phyloP scores from a whole-genome alignment of 805 yeast species.

The Candida alai region DNA sequence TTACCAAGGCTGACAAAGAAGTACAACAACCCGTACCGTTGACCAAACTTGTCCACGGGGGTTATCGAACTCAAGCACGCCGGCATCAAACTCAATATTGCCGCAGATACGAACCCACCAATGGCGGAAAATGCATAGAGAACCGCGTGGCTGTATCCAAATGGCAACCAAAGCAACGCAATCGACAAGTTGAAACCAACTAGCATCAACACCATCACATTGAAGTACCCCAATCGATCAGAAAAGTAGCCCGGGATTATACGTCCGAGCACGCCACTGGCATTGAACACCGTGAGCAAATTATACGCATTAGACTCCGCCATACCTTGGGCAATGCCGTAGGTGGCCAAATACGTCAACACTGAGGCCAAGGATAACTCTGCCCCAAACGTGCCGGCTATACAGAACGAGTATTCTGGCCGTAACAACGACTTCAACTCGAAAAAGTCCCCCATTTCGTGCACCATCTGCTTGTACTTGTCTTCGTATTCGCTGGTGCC shows the following conservation, averaged over 20 bases:
- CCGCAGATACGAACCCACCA: conserved; percentile 59
- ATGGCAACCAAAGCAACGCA: conserved; percentile 64
- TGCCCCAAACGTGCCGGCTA: conserved; percentile 38
- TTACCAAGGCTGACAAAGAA: conserved; percentile 48
- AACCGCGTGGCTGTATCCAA: conserved; percentile 42
- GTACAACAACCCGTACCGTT: conserved; percentile 63
- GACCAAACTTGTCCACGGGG: conserved; percentile 62
- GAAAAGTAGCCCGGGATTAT: conserved; percentile 52
- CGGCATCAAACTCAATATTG: conserved; percentile 63
- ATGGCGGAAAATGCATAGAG: conserved; percentile 50
- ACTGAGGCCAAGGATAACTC: conserved; percentile 53
- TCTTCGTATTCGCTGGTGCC: not conserved
- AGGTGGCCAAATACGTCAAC: conserved; percentile 54
- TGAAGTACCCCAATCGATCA: conserved; percentile 53
- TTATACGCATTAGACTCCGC: conserved; percentile 40
- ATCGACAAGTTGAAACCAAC: conserved; percentile 43
- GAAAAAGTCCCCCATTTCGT: conserved; percentile 18
- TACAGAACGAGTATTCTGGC: conserved; percentile 29
- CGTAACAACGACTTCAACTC: conserved; percentile 40
- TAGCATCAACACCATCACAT: conserved; percentile 50
- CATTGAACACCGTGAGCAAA: conserved; percentile 45
- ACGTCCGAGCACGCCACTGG: conserved; percentile 49
- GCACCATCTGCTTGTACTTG: conserved; percentile 7
- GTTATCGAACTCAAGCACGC: conserved; percentile 66
- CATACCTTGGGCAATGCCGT: conserved; percentile 49